Percentiles rank a stretch among this genome's conserved stretches.
Conservation (phyloP, 2,329 filamentous ascomycete species). For the Pseudogymnoascus sp. region DNA sequence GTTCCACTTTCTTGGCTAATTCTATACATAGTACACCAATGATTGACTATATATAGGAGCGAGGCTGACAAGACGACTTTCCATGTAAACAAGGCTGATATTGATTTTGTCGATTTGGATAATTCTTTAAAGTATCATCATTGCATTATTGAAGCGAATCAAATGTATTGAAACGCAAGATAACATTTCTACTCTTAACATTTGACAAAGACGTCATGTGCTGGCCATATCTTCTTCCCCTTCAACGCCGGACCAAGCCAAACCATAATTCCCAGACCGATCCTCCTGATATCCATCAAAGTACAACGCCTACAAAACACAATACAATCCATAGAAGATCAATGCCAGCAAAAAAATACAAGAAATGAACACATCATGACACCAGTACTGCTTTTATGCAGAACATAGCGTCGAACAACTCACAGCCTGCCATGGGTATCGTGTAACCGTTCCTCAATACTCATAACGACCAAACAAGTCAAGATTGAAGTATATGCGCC, state of each 20-base stretch:
- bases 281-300: slow-evolving; percentile 9
- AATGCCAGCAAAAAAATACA: slow-evolving; percentile 4
- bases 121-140: not conserved
- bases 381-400: not conserved
- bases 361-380: slow-evolving; percentile 6
- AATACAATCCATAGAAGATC: slow-evolving; percentile 1
- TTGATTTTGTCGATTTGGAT: not conserved
- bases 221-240: slow-evolving; percentile 3
- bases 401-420: not conserved
- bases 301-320: slow-evolving; percentile 11
- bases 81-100: not conserved
- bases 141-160: not conserved
- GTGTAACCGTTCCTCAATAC: slow-evolving; percentile 9
- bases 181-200: slow-evolving; percentile 10
- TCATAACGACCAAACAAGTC: not conserved
- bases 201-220: not conserved
- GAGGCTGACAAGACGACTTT: not conserved
- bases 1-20: not conserved
- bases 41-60: not conserved
- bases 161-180: not conserved
- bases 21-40: slow-evolving; percentile 9
- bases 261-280: not conserved
- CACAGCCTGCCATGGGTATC: slow-evolving; percentile 3
- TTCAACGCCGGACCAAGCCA: not conserved
- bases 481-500: not conserved